Base-by-base conservation (phyloP, 805 yeast species). In the Sugiyamaella floridensis region DNA sequence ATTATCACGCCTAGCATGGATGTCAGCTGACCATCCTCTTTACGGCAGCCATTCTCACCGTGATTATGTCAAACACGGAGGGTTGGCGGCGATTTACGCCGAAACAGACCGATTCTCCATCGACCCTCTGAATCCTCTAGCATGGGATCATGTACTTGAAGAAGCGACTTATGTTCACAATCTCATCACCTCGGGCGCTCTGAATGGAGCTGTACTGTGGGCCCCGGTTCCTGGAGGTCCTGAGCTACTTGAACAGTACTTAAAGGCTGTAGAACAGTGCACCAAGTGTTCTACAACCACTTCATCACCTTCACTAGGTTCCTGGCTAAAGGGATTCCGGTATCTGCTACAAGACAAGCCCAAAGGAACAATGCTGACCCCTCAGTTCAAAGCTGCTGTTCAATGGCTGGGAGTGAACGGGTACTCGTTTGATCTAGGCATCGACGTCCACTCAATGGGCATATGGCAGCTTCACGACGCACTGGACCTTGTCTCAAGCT, bases 331-430 rank as follows among this genome's bases (percentile, higher is more conserved):
- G 51, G 80, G 78, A 1, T 72, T 73, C 55, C 61, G 79, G 40
- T 74, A 66, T 53, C 63, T 76, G 43, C 55, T 75, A 2, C 79
- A 76, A 58, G 77, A 74, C 52, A 72, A 73, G 55, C 75, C 75
- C 2, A 48, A 44, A 2, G 70, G 68, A 1, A 67, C 71, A 0
- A 71, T 72, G 73, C 44, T 64, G 2, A 47, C 58, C 9, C 45
- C 49, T 4, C 32, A 53, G 2, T 68, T 74, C 50, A 59, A 66
- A 26, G 71, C 68, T 10, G 60, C 68, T 1, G 53, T 76, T 45
- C 63, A 71, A 14, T 71, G 71, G 70, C 50, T 76, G 11, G 65
- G 64, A 4, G 53, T 54, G 4, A 47, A 63, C 5, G 58, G 64
- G 4, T 67, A 60, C 40, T 63, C 66, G 1, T 76, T 74, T 53